Base-by-base conservation (phyloP, 2,329 filamentous ascomycete genomes). In the Pseudohalonectria lignicola region DNA sequence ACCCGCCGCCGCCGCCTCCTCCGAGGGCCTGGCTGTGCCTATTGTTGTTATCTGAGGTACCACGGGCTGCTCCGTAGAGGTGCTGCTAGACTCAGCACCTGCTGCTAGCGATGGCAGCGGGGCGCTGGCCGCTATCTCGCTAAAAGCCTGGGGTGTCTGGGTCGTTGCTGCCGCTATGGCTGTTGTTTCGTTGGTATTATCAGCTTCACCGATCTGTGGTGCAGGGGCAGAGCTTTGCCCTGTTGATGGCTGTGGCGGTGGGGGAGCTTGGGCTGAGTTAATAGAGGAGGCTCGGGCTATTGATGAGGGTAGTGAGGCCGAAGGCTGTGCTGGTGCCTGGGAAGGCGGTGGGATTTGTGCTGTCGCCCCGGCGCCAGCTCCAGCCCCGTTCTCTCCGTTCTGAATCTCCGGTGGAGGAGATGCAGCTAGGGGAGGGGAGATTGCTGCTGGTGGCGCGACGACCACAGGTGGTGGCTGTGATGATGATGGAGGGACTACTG, bases 151-250 rank as follows among this genome's bases (percentile, higher is more conserved):
- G 8, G 39, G 34, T 25, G 25, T 6, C 13, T 17, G 5, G 13
- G 31, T 19, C n/a, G 13, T 23, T 33, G 34, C 43, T 39, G 47
- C 45, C 36, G 47, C 41, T 32, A 44, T 40, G 11, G 47, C 42
- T 39, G 50, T 53, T 54, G 50, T 45, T 46, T 52, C 39, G 47
- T 45, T 53, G 47, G 42, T 51, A n/a, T n/a, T n/a, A 59, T 61
- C 55, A 60, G 58, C 53, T 53, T 52, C 47, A 54, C 52, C 60
- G 51, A 46, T 51, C 49, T 53, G 49, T 37, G 43, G 39, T 33
- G 44, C 43, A 45, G 51, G 47, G 40, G 50, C n/a, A n/a, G n/a
- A n/a, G n/a, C n/a, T n/a, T n/a, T n/a, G n/a, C n/a, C n/a, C n/a
- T n/a, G n/a, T n/a, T n/a, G n/a, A n/a, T n/a, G n/a, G n/a, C n/a